phyloP scores from a whole-genome alignment of 2,329 filamentous ascomycete genomes.

The Fusarium beomiforme region DNA sequence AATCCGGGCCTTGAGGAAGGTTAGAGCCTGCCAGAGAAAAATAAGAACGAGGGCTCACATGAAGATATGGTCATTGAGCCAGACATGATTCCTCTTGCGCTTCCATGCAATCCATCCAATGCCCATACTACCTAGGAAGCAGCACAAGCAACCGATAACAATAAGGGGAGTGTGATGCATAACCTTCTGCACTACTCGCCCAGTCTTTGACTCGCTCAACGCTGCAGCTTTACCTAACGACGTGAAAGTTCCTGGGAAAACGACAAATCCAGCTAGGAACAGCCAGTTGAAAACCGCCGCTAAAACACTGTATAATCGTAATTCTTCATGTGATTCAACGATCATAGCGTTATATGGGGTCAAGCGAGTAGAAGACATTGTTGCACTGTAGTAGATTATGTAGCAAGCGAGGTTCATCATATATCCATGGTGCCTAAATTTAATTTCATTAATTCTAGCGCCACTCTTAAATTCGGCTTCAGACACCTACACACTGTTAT shows the following conservation, averaged over 20 bases:
- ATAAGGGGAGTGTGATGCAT: neutral
- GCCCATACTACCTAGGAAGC: neutral
- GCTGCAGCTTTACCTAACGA: neutral
- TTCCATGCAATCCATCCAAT: slow-evolving; percentile 7
- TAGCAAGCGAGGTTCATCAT: neutral
- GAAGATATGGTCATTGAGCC: slow-evolving; percentile 1
- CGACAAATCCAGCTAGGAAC: slow-evolving; percentile 13
- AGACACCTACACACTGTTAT: no score
- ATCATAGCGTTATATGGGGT: slow-evolving; percentile 7
- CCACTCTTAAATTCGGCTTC: no score
- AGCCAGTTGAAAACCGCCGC: slow-evolving; percentile 14
- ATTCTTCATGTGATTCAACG: slow-evolving; percentile 7
- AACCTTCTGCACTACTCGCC: neutral
- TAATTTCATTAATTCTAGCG: neutral
- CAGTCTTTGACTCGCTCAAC: neutral
- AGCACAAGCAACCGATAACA: slow-evolving; percentile 1
- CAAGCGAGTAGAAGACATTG: neutral
- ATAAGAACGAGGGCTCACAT: neutral
- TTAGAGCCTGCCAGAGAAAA: neutral
- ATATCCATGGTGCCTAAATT: neutral
- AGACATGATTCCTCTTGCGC: slow-evolving; percentile 4
- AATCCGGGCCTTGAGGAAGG: neutral
- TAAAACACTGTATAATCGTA: neutral
- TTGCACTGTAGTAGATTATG: neutral
- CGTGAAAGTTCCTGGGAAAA: slow-evolving; percentile 13